Evolutionary conservation across 257 asterid species (phyloP), one percentile per base, ranked within the genome.

Genomic region (Nicotiana otophora): DNA sequence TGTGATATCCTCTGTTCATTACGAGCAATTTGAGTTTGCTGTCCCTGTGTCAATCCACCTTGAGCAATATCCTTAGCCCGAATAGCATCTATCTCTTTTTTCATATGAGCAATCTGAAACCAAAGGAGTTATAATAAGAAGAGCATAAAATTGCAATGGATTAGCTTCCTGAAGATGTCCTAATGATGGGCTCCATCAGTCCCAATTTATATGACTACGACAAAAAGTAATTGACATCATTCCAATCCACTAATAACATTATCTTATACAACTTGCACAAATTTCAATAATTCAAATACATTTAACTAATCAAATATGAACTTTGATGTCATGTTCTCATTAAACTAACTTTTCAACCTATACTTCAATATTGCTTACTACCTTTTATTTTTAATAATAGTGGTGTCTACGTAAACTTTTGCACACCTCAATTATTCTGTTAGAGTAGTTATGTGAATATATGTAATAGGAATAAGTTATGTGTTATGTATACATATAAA

Each of bases 41-140:
- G 98, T 57, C 99, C 98, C 85, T 96, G 99, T 15, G 98, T 94
- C 88, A 96, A 85, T 77, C 99, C 99, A 91, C 99, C 99, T 91
- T 96, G 99, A 88, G 98, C 82, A 89, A 96, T 96, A 87, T 94
- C 99, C 94, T 96, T 96, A 5, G 95, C 98, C 78, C 99, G 95
- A 81, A 96, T 96, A 78, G 99, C 98, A 88, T 96, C 98, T 81
- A 96, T 96, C 92, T 96, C 99, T 91, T 96, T 96, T 89, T 94
- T 96, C 99, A 96, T 96, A 89, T 96, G 98, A 86, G 95, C 93
- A 89, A 96, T 93, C 99, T 94, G 86, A n/a, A 36, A 36, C 30
- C 68, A 72, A 53, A 82, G 81, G 81, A 46, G 77, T 75, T 28
- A 51, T 62, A 75, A 51, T 51, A 75, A 75, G 80, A 26, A 48